Evolutionary conservation across 495 filamentous ascomycete species (phyloP).

Genomic region (Penicillium turbatum): DNA sequence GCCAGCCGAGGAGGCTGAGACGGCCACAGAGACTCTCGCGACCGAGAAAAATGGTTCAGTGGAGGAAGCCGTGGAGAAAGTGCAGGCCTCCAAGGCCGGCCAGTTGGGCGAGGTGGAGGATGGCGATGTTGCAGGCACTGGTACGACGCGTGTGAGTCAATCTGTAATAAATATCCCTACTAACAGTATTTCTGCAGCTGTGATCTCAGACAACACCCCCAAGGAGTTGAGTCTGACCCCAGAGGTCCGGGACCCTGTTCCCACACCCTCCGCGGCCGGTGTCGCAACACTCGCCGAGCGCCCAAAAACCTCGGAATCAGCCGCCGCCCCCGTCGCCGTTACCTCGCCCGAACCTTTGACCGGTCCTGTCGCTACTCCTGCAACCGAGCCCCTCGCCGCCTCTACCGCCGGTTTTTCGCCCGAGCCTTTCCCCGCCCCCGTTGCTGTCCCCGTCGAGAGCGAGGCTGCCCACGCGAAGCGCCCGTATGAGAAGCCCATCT

Average conservation of each 20-base stretch:
- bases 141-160: slow-evolving; percentile 9
- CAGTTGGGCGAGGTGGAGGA: slow-evolving; percentile 16
- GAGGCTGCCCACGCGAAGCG: slow-evolving; percentile 25
- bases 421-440: not conserved
- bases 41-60: slow-evolving; percentile 19
- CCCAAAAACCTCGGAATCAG: slow-evolving; percentile 24
- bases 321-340: slow-evolving; percentile 5
- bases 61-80: slow-evolving; percentile 28
- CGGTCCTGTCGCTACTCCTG: not conserved
- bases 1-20: slow-evolving; percentile 11
- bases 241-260: not conserved
- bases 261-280: slow-evolving; percentile 8
- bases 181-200: slow-evolving; percentile 9
- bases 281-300: slow-evolving; percentile 27
- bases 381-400: slow-evolving; percentile 4
- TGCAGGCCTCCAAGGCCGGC: slow-evolving; percentile 24
- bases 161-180: not conserved
- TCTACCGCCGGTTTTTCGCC: not conserved
- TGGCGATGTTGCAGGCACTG: slow-evolving; percentile 17
- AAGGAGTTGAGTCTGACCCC: slow-evolving; percentile 17
- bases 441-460: slow-evolving; percentile 13
- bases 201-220: slow-evolving; percentile 24
- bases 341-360: no score
- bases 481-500: slow-evolving; percentile 33
- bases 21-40: slow-evolving; percentile 13